Evolutionary conservation across 495 filamentous ascomycete genomes (phyloP), one percentile per base, ranked within the genome.

Genomic region (Aspergillus cavernicola): DNA sequence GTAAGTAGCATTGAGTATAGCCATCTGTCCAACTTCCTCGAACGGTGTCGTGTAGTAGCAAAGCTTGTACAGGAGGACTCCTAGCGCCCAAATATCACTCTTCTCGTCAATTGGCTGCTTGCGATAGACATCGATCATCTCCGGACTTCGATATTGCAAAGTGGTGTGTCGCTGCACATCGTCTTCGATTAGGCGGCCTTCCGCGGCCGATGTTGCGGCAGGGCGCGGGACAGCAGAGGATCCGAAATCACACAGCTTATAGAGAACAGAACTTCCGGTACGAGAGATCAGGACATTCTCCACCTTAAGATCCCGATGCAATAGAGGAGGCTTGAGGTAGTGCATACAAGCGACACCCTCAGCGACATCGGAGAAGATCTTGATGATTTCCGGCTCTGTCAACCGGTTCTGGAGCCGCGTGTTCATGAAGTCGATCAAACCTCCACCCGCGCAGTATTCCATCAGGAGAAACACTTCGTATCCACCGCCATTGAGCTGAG

Each of bases 11-110:
- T 97, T 97, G 35, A 98, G 75, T 58, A 98, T 98, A n/a, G 93
- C 93, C 71, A 97, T 89, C 72, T 96, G 92, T 16, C 93, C 93
- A 59, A 93, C 88, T 50, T 97, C 95, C 70, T 98, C 93, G 63
- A 98, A 98, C 3, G 93, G 93, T 8, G 93, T 98, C 23, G 95
- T 98, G 74, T 97, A 98, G 74, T 97, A 98, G 74, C 93, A 98
- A 48, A 98, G 79, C 76, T 98, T 98, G 76, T 97, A 98, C 42
- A 98, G 75, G 41, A 98, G 76, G 26, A 98, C 93, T 12, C 93
- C 93, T 33, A 98, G 76, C 1, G 93, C 93, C 93, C 93, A 98
- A 16, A 98, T 95, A 70, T 98, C 93, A 37, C 91, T 96, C 75
- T 98, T 98, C 77, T 98, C 93, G 64, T 98, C 90, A 68, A 98